phyloP scores from a whole-genome alignment of 2,329 filamentous ascomycete species.

The Arthrocladium fulminans region DNA sequence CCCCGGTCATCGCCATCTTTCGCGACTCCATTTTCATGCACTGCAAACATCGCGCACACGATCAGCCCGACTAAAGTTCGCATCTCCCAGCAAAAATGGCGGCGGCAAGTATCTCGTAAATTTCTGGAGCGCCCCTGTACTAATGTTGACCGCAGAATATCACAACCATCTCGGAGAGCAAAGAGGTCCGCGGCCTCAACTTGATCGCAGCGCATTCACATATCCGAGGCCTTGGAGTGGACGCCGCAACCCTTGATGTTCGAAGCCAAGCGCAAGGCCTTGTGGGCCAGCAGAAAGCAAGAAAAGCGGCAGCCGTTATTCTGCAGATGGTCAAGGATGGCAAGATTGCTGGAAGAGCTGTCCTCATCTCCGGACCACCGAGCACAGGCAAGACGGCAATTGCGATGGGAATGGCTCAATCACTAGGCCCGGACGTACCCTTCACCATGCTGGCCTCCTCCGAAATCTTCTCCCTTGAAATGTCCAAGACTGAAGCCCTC shows the following conservation, averaged over 20 bases:
- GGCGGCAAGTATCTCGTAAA: not conserved
- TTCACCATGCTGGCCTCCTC: conserved; percentile 94
- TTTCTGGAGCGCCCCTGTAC: too few relatives aligned
- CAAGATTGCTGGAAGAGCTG: conserved; percentile 92
- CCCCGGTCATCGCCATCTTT: not conserved
- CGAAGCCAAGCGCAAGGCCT: conserved; percentile 79
- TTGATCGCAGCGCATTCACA: conserved; percentile 98
- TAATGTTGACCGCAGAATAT: conserved; percentile 5
- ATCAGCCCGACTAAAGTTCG: not conserved
- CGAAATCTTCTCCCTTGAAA: conserved; percentile 97
- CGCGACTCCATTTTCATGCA: conserved; percentile 23
- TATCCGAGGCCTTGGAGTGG: conserved; percentile 89
- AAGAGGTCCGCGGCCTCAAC: conserved; percentile 91
- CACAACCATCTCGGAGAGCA: conserved; percentile 83
- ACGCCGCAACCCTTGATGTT: conserved; percentile 82
- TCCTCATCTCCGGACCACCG: conserved; percentile 88
- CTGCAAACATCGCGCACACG: too few relatives aligned
- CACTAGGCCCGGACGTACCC: conserved; percentile 83
- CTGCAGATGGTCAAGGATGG: conserved; percentile 98
- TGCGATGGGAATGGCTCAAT: conserved; percentile 97
- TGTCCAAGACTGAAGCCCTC: conserved; percentile 97
- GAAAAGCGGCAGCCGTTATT: conserved; percentile 92
- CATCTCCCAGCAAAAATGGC: conserved; percentile 16
- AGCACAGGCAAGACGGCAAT: conserved; percentile 98
- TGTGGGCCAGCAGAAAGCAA: conserved; percentile 90